Percentiles rank a stretch among this genome's conserved stretches.
Conservation (phyloP, 1,139 yeast genomes). For the Lodderomyces elongisporus region DNA sequence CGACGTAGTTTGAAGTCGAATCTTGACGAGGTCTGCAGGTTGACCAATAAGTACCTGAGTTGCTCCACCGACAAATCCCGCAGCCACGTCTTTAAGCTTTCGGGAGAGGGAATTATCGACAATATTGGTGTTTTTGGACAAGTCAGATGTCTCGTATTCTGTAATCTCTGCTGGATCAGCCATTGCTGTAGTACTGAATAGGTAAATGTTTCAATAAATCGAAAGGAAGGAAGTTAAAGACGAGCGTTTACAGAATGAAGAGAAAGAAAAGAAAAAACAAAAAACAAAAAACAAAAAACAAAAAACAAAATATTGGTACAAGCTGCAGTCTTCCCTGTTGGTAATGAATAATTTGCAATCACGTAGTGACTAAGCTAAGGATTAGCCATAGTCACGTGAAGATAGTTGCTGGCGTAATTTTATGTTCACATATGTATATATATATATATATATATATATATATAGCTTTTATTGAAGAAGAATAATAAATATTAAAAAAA, state of each 20-base stretch:
- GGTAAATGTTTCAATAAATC: background rate
- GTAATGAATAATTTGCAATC: background rate
- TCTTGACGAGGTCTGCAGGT: constrained; percentile 68
- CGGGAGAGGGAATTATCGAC: constrained; percentile 51
- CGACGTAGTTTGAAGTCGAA: constrained; percentile 53
- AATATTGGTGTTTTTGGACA: background rate
- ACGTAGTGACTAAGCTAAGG: background rate
- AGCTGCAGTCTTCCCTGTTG: background rate
- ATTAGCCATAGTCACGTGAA: background rate
- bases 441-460: no score
- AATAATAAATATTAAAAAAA: no score
- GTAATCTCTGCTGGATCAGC: constrained; percentile 7
- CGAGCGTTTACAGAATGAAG: no score
- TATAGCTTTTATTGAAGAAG: no score
- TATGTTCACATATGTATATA: no score
- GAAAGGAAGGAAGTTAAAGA: no score
- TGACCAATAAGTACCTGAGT: constrained; percentile 74
- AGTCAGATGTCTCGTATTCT: constrained; percentile 3
- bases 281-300: no score
- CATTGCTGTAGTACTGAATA: constrained; percentile 4
- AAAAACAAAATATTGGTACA: no score
- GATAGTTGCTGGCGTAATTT: no score
- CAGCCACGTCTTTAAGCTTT: constrained; percentile 56
- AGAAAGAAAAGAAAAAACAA: no score
- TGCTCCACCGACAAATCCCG: constrained; percentile 50